Conservation (phyloP, 768 basidiomycete genomes). For the Mycena venus region DNA sequence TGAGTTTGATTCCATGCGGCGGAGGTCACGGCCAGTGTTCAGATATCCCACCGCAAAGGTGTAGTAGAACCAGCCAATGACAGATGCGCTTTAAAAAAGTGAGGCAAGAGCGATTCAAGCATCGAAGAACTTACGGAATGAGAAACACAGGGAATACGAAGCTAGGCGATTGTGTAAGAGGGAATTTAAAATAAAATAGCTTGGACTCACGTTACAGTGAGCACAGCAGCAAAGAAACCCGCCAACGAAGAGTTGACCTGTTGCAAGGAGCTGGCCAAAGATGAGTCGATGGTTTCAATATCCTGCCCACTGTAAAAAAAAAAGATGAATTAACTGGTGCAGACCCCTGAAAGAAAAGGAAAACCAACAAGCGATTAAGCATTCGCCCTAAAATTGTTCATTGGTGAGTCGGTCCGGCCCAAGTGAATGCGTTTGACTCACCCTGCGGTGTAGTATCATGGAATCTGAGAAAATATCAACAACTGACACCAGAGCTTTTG, state of each 20-base stretch:
- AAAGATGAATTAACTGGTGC: not conserved
- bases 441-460: constrained; percentile 83
- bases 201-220: constrained; percentile 71
- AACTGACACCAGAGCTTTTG: too few species aligned
- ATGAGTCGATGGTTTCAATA: constrained; percentile 88
- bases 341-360: too few species aligned
- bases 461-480: constrained; percentile 21
- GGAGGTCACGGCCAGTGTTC: constrained; percentile 87
- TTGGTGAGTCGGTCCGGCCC: not conserved
- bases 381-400: constrained; percentile 72
- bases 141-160: constrained; percentile 88
- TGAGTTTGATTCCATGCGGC: constrained; percentile 94
- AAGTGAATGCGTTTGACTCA: constrained; percentile 28
- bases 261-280: constrained; percentile 76
- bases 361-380: constrained; percentile 77
- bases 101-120: constrained; percentile 61
- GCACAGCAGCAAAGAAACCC: constrained; percentile 79
- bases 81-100: constrained; percentile 50
- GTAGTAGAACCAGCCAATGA: constrained; percentile 84
- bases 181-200: not conserved
- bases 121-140: constrained; percentile 57
- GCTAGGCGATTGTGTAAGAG: constrained; percentile 47
- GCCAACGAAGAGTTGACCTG: constrained; percentile 85
- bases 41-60: constrained; percentile 78
- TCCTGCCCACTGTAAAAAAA: constrained; percentile 54